phyloP scores from a whole-genome alignment of 306 rosid genomes.

The Cucumis cinereus region DNA sequence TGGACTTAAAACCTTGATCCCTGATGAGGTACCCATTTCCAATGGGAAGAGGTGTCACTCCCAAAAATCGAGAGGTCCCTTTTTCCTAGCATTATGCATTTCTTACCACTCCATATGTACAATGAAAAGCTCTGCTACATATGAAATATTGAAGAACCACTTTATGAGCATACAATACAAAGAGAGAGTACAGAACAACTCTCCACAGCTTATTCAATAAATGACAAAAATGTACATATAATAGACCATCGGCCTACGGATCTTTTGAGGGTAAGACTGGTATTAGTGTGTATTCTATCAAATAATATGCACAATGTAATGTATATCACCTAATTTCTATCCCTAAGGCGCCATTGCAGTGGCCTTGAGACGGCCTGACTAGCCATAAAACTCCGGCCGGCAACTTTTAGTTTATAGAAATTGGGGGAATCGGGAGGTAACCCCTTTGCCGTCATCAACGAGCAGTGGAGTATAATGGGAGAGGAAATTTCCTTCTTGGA shows the following conservation, averaged over 20 bases:
- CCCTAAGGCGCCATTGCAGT: too few species aligned
- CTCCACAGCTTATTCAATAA: not conserved
- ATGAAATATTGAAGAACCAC: not conserved
- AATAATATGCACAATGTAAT: too few species aligned
- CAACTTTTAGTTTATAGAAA: not conserved
- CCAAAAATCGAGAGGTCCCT: slow-evolving; percentile 5
- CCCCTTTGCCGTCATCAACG: not conserved
- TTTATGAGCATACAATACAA: too few species aligned
- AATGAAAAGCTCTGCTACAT: not conserved
- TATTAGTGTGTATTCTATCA: too few species aligned
- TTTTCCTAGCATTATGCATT: not conserved
- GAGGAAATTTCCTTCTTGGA: not conserved
- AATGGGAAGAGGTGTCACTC: not conserved
- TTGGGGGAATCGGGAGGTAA: not conserved
- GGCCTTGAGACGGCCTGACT: too few species aligned
- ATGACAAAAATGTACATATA: not conserved
- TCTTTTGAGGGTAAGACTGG: not conserved
- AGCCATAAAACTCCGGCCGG: too few species aligned
- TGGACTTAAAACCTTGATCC: not conserved
- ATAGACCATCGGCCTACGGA: not conserved
- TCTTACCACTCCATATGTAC: slow-evolving; percentile 8
- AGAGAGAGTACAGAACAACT: not conserved
- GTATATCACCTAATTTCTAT: too few species aligned
- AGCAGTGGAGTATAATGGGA: not conserved
- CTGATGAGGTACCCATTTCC: not conserved